Percentiles rank a stretch among this genome's conserved stretches.
phyloP scores from a whole-genome alignment of 2,329 filamentous ascomycete species.

The Fusarium buharicum region DNA sequence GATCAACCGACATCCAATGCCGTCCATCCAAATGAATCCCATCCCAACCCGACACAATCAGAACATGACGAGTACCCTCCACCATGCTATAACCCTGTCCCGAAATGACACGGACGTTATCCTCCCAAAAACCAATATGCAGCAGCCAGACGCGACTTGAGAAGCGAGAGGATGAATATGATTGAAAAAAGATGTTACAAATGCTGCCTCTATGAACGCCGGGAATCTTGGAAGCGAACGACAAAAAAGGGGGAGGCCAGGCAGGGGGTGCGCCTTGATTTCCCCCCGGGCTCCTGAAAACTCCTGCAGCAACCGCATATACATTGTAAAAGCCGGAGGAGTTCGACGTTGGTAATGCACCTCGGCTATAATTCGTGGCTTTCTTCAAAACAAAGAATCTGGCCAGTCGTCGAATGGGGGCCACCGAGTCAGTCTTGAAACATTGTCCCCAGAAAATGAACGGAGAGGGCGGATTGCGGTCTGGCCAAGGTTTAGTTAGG shows the following conservation, averaged over 20 bases:
- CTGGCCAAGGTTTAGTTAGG: background rate
- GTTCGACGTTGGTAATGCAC: conserved; percentile 21
- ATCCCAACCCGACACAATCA: conserved; percentile 9
- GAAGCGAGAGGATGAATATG: conserved; percentile 30
- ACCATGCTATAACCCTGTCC: conserved; percentile 12
- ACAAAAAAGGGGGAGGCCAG: conserved; percentile 22
- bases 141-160: conserved; percentile 18
- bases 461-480: conserved; percentile 18
- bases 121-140: conserved; percentile 23
- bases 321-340: conserved; percentile 11
- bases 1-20: conserved; percentile 23
- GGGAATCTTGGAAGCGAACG: conserved; percentile 40
- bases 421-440: conserved; percentile 29
- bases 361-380: conserved; percentile 27
- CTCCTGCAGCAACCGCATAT: conserved; percentile 22
- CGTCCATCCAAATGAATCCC: conserved; percentile 22
- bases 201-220: conserved; percentile 43
- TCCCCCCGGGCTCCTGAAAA: conserved; percentile 13
- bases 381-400: conserved; percentile 23
- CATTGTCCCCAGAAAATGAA: conserved; percentile 20
- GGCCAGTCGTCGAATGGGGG: conserved; percentile 19
- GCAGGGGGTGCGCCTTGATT: conserved; percentile 1
- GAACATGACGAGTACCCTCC: conserved; percentile 16
- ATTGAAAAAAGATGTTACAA: conserved; percentile 23
- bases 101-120: conserved; percentile 8